Percentiles rank a stretch among this genome's conserved stretches.
phyloP scores from a whole-genome alignment of 1,284 basidiomycete species.

The Austroboletus novae-zelandiae region DNA sequence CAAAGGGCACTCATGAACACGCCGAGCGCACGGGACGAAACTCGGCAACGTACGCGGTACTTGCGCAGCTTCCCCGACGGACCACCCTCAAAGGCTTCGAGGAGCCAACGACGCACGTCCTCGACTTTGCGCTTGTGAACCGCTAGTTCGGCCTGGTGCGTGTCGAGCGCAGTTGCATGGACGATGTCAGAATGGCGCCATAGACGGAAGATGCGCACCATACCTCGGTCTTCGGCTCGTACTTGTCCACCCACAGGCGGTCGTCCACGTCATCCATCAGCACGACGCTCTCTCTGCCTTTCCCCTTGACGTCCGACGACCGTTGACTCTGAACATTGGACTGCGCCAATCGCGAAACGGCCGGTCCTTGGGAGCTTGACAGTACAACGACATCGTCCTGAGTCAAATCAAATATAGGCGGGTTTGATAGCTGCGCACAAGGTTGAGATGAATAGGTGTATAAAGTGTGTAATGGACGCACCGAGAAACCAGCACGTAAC shows the following conservation, averaged over 20 bases:
- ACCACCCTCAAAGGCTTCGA: slow-evolving; percentile 77
- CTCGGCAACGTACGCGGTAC: slow-evolving; percentile 62
- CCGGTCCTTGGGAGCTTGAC: slow-evolving; percentile 7
- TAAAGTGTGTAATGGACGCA: too few relatives aligned
- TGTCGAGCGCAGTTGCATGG: not conserved
- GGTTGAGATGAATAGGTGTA: not conserved
- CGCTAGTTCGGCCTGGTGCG: slow-evolving; percentile 65
- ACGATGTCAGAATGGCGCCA: not conserved
- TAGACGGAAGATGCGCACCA: slow-evolving; percentile 11
- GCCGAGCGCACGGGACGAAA: not conserved
- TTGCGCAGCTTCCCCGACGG: slow-evolving; percentile 64
- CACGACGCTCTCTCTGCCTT: slow-evolving; percentile 40
- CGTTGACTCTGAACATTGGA: slow-evolving; percentile 2
- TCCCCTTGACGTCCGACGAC: slow-evolving; percentile 38
- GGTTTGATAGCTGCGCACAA: slow-evolving; percentile 33
- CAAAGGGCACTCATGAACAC: not conserved
- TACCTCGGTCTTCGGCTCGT: slow-evolving; percentile 68
- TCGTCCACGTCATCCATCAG: slow-evolving; percentile 35
- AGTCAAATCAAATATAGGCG: slow-evolving; percentile 35
- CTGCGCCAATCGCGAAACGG: slow-evolving; percentile 1
- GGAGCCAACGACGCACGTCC: slow-evolving; percentile 83
- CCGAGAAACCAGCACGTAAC: too few relatives aligned
- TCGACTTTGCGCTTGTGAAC: slow-evolving; percentile 87
- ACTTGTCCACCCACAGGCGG: slow-evolving; percentile 75
- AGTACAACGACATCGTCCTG: slow-evolving; percentile 13